Conservation (phyloP, 1,284 basidiomycete genomes). For the Volvariella volvacea region DNA sequence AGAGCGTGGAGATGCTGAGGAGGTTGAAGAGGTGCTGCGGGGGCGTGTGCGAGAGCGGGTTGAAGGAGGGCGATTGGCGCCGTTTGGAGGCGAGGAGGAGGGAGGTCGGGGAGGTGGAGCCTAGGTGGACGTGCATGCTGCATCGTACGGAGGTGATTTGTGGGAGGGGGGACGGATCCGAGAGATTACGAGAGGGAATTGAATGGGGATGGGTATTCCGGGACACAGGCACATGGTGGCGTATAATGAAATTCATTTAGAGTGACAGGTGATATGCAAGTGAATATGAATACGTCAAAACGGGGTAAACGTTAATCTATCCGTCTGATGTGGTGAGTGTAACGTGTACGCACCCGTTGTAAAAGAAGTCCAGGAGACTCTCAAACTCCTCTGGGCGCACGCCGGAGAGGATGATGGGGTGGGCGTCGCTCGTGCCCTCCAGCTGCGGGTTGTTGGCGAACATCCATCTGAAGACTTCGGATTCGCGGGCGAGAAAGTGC, state of each 20-base stretch:
- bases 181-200: no score
- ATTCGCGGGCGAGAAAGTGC: conserved; percentile 25
- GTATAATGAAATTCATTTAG: no score
- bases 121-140: conserved; percentile 1
- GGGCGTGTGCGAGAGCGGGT: conserved; percentile 19
- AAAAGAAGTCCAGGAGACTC: conserved; percentile 24
- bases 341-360: conserved; percentile 29
- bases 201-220: no score
- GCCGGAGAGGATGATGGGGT: conserved; percentile 14
- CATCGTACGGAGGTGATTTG: no score
- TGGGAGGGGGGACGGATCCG: no score
- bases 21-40: conserved; percentile 31
- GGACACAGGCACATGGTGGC: no score
- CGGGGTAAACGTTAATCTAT: no score
- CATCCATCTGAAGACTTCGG: conserved; percentile 19
- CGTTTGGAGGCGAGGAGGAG: no score
- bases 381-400: conserved; percentile 21
- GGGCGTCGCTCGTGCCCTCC: not conserved
- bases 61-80: no score
- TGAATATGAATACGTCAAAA: no score
- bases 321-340: no score
- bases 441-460: not conserved
- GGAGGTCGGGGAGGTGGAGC: conserved; percentile 19
- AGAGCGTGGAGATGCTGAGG: conserved; percentile 26
- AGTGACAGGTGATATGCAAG: no score